phyloP scores from a whole-genome alignment of 2,329 filamentous ascomycete genomes.

The Diaporthe citriasiana region DNA sequence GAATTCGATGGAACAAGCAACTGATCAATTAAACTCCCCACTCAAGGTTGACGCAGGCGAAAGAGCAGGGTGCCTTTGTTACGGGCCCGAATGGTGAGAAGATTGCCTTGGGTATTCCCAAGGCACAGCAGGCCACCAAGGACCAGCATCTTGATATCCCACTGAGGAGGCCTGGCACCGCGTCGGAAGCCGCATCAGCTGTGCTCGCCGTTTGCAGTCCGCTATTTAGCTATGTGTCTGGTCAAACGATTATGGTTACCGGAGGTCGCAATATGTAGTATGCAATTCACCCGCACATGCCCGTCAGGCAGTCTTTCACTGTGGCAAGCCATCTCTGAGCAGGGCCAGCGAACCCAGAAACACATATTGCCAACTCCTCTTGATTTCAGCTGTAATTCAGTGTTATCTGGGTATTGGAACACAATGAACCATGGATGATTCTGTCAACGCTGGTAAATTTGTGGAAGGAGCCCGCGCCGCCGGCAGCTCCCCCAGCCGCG shows the following conservation, averaged over 20 bases:
- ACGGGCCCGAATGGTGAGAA: conserved; percentile 82
- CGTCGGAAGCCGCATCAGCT: conserved; percentile 83
- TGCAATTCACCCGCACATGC: not conserved
- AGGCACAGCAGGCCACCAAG: conserved; percentile 64
- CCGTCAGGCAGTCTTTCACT: not conserved
- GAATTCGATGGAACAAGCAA: too few relatives aligned
- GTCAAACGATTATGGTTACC: conserved; percentile 89
- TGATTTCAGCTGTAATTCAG: too few relatives aligned
- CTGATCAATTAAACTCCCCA: too few relatives aligned
- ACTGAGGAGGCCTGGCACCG: conserved; percentile 80
- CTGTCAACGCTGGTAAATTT: too few relatives aligned
- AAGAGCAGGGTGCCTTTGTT: conserved; percentile 86
- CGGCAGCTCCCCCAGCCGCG: too few relatives aligned
- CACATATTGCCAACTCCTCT: too few relatives aligned
- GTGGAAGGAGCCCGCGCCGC: too few relatives aligned
- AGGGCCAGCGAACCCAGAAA: too few relatives aligned
- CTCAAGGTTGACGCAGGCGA: conserved; percentile 79
- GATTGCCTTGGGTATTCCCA: conserved; percentile 81
- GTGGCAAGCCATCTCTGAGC: not conserved
- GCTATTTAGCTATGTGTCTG: conserved; percentile 85
- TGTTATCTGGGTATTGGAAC: too few relatives aligned
- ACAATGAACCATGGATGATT: too few relatives aligned
- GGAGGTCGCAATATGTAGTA: conserved; percentile 77
- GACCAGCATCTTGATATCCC: conserved; percentile 78
- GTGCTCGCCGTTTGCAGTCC: conserved; percentile 86